Percentiles rank a stretch among this genome's conserved stretches.
These are phyloP conservation scores for Patellaria atrata DNA, from an alignment of 495 filamentous ascomycete genomes.

Conservation along the genomic window DNA sequence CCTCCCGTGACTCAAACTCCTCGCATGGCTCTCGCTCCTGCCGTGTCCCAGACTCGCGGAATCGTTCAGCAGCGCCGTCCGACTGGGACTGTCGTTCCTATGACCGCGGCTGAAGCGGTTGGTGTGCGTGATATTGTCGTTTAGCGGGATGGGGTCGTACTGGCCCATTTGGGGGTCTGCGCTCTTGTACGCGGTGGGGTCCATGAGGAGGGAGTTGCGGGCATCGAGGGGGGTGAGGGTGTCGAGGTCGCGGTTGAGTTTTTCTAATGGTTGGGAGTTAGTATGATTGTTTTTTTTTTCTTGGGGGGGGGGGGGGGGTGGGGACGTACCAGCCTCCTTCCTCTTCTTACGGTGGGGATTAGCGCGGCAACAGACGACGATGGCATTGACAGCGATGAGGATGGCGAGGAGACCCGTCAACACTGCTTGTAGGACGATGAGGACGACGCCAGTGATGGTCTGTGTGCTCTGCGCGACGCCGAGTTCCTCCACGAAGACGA, in stretches of 20 bases:
- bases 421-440: conserved; percentile 78
- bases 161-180: conserved; percentile 12
- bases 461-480: conserved; percentile 88
- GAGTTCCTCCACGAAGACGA: conserved; percentile 89
- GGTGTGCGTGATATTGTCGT: conserved; percentile 11
- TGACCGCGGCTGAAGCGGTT: not conserved
- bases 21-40: not conserved
- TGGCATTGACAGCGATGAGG: conserved; percentile 77
- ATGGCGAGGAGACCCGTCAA: conserved; percentile 77
- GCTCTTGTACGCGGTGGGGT: conserved; percentile 24
- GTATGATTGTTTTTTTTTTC: not conserved
- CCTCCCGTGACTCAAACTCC: conserved; percentile 6
- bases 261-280: conserved; percentile 43
- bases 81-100: not conserved
- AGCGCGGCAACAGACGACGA: conserved; percentile 64
- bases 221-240: conserved; percentile 80
- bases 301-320: not conserved
- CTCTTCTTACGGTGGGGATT: conserved; percentile 78
- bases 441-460: conserved; percentile 75
- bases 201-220: conserved; percentile 75
- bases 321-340: conserved; percentile 66
- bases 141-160: conserved; percentile 25
- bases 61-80: conserved; percentile 16
- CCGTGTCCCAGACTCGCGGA: conserved; percentile 14
- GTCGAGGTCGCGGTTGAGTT: conserved; percentile 68